Base-by-base conservation (phyloP, 352 stramenopile genomes). In the Phytophthora gonapodyides region DNA sequence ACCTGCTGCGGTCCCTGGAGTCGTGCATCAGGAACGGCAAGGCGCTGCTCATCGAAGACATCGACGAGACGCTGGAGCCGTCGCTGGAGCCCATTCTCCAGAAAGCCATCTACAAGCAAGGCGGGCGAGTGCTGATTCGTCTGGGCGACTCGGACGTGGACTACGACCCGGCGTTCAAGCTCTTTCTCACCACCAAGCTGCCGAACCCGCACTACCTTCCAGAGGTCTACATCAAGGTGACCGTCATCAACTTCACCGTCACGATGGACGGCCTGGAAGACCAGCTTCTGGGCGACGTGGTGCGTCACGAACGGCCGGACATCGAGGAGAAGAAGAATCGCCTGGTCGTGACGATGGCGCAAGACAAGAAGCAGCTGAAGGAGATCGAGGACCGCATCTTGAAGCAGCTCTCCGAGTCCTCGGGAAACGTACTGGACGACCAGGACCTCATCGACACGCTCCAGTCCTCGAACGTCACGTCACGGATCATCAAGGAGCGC, bases 191-290 rank as follows among this genome's bases (percentile, higher is more conserved):
- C 0, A 98, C 93, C 0, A 98, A 98, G 63, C 72, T 97, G 16
- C 82, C 93, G 6, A 98, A 98, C 56, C 93, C 93, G 7, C 93
- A 98, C 70, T 98, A 98, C 58, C 68, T 98, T 7, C 94, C 94
- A 0, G 94, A 98, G 31, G 87, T 98, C 5, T 98, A 96, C 78
- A 98, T 98, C 67, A 98, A 98, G 67, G 93, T 98, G 38, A 98
- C 93, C 3, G 80, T 98, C 10, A 98, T 98, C 71, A 98, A 98
- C 71, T 98, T 98, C 64, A 98, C 93, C 1, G 91, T 98, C 43
- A 98, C 94, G 13, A 97, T 98, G 84, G 85, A 96, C 16, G 94
- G 94, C 0, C 64, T 98, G 11, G 93, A 98, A 45, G 89, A 98
- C 44, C 94, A 98, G 65, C 69, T 98, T 6, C 76, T 98, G 9